Percentiles rank a stretch among this genome's conserved stretches.
These are phyloP conservation scores for Chionographis japonica DNA, from an alignment of 106 monocot genomes.

Conservation along the genomic window DNA sequence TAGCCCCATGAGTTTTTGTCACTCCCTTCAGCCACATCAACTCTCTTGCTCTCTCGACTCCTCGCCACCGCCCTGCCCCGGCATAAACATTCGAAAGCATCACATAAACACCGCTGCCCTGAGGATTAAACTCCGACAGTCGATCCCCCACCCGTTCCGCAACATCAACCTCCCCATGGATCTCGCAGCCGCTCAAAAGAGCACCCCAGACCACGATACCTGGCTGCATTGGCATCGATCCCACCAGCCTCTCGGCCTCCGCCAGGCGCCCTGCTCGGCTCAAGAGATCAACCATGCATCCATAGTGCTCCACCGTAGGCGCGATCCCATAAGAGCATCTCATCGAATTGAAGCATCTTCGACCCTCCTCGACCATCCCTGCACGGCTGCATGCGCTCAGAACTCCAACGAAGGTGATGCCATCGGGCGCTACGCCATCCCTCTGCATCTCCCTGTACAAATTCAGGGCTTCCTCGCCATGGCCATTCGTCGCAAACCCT, in stretches of 20 bases:
- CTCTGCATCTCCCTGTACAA: slow-evolving; percentile 25
- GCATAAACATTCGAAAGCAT: slow-evolving; percentile 43
- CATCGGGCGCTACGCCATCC: slow-evolving; percentile 20
- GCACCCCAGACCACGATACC: slow-evolving; percentile 29
- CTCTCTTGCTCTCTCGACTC: slow-evolving; percentile 16
- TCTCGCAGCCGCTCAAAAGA: slow-evolving; percentile 40
- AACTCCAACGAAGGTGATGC: slow-evolving; percentile 26
- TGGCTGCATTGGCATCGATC: slow-evolving; percentile 26
- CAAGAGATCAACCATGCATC: slow-evolving; percentile 37
- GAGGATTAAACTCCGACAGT: slow-evolving; percentile 16
- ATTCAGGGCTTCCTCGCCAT: slow-evolving; percentile 16
- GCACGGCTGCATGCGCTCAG: slow-evolving; percentile 41
- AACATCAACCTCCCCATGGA: slow-evolving; percentile 25
- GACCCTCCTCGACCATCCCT: slow-evolving; percentile 40
- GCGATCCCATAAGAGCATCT: slow-evolving; percentile 11
- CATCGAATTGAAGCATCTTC: slow-evolving; percentile 20
- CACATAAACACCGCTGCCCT: slow-evolving; percentile 31
- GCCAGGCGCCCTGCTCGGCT: slow-evolving; percentile 28
- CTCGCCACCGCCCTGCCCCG: slow-evolving; percentile 29
- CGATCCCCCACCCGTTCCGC: slow-evolving; percentile 17
- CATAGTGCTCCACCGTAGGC: slow-evolving; percentile 26
- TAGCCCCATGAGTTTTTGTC: slow-evolving; percentile 22
- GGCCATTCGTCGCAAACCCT: slow-evolving; percentile 28
- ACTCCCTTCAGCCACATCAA: slow-evolving; percentile 24
- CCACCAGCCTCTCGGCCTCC: slow-evolving; percentile 29